Percentiles rank a stretch among this genome's conserved stretches.
These are phyloP conservation scores for Mucor racemosus DNA, from an alignment of 371 early-diverging fungal genomes.

Conservation along the genomic window DNA sequence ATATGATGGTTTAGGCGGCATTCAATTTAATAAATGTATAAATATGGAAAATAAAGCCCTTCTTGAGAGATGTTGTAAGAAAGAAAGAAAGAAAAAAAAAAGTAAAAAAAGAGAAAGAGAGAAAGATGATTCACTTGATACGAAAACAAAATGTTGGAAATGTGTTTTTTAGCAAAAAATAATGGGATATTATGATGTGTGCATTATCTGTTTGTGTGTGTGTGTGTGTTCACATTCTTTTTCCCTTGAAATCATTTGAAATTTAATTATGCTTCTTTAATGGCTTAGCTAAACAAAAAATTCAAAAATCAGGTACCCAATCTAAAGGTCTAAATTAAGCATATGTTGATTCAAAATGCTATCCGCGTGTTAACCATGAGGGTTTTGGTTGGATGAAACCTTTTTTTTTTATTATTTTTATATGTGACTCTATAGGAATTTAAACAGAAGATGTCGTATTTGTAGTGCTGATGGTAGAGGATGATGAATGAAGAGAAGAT, in stretches of 20 bases:
- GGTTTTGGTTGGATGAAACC: conserved; percentile 17
- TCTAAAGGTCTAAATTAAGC: conserved; percentile 13
- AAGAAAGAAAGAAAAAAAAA: background rate
- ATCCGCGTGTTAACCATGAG: conserved; percentile 12
- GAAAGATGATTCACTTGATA: no score
- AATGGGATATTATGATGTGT: background rate
- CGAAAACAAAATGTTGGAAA: background rate
- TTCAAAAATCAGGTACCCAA: conserved; percentile 13
- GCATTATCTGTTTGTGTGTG: background rate
- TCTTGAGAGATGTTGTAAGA: background rate
- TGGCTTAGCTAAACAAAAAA: conserved; percentile 7
- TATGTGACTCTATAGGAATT: background rate
- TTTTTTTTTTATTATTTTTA: conserved; percentile 6
- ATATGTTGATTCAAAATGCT: conserved; percentile 19
- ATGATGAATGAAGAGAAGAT: background rate
- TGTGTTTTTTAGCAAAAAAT: background rate
- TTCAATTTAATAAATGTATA: conserved; percentile 9
- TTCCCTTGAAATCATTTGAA: conserved; percentile 10
- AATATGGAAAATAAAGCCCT: conserved; percentile 8
- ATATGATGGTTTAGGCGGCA: conserved; percentile 8
- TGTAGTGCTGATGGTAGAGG: background rate
- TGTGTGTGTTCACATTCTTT: conserved; percentile 1
- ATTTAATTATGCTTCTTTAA: background rate
- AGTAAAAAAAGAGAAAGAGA: conserved; percentile 6
- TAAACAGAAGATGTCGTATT: conserved; percentile 4